phyloP scores from a whole-genome alignment of 768 basidiomycete species.

The Clitopilus hobsonii region DNA sequence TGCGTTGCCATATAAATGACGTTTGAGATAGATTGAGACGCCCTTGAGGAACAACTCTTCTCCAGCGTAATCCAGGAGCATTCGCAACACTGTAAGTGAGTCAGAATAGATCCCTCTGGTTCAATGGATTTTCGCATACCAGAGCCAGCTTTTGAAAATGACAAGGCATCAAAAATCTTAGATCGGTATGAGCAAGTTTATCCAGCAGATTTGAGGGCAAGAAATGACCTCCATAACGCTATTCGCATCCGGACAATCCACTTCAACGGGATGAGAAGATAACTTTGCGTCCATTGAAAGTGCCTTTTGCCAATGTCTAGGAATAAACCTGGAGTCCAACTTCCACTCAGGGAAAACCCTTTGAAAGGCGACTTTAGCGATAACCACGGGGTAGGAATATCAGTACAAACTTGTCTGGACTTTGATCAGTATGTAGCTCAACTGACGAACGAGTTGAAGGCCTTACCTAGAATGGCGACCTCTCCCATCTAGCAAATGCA shows the following conservation, averaged over 20 bases:
- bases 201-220: neutral
- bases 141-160: conserved; percentile 81
- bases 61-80: conserved; percentile 88
- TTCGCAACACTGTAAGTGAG: conserved; percentile 67
- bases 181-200: neutral
- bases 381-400: neutral
- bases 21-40: conserved; percentile 89
- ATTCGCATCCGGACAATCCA: conserved; percentile 82
- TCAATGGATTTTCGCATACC: conserved; percentile 31
- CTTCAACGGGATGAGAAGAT: conserved; percentile 91
- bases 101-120: neutral
- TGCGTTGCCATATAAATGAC: conserved; percentile 79
- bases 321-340: conserved; percentile 76
- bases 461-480: conserved; percentile 70
- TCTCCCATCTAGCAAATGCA: conserved; percentile 66
- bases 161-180: conserved; percentile 88
- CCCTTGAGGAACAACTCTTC: conserved; percentile 84
- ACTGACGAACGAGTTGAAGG: neutral
- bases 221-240: conserved; percentile 67
- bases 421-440: conserved; percentile 2
- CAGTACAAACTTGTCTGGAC: conserved; percentile 47
- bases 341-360: conserved; percentile 85
- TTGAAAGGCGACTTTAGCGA: conserved; percentile 23
- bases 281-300: conserved; percentile 77
- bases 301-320: conserved; percentile 69